Evolutionary conservation across 345 rosid genomes (phyloP), one percentile per base, ranked within the genome.

Genomic region (Eutrema heterophyllum): DNA sequence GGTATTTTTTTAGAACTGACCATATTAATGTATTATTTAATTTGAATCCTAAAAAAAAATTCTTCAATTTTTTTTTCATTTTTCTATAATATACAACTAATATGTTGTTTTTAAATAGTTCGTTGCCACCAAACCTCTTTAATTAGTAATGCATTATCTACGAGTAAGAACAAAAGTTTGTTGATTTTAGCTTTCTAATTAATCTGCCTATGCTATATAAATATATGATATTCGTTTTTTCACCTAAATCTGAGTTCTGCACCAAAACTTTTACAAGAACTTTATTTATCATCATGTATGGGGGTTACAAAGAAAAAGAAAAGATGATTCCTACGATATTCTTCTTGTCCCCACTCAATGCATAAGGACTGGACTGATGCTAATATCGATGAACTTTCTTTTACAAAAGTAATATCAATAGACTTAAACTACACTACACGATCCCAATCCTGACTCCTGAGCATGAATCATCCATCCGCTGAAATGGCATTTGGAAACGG

Each of bases 311-410:
- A 26, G 43, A 63, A 26, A n/a, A 69, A 21, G 44, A 62, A 43
- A 64, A 64, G 71, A 70, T 54, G 71, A 45, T 63, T 76, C 75
- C 60, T 76, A 55, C 56, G 67, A 77, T 70, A 70, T 70, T 77
- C 67, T 40, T 57, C 72, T 56, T 70, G 80, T 70, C 72, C n/a
- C 76, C 76, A 68, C 65, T 62, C 32, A 45, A 35, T 39, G 27
- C 52, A 68, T 33, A 75, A 68, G 56, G 71, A 64, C 71, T 76
- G 30, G 45, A 40, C 26, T 35, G 6, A 12, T 61, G 70, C 64
- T 61, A 36, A 52, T 13, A 44, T 68, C 70, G 51, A 75, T 69
- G 65, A 53, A 44, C 14, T 52, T 60, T 61, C 45, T 68, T 61
- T 75, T 32, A 61, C 27, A 74, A 74, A 74, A 59, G 54, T 49